A percentile compares a stretch with the other conserved stretches of the same genome.
Evolutionary conservation across 495 filamentous ascomycete genomes (phyloP).

Genomic region (Xylaria cubensis): DNA sequence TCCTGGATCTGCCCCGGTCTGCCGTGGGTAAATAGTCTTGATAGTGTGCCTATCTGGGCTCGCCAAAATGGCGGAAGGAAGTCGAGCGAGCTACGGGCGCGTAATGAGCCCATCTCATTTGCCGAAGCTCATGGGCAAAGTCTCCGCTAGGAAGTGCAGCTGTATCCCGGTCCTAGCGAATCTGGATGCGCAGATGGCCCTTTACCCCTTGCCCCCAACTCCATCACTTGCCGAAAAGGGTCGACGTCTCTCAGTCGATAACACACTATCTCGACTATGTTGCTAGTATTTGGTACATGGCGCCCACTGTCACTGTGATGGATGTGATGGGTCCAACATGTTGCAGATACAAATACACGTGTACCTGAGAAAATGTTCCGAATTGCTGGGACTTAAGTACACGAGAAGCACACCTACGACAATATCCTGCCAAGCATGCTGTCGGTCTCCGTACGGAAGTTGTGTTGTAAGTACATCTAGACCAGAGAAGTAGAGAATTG

Average conservation of each 20-base stretch:
- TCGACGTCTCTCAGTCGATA: slow-evolving; percentile 10
- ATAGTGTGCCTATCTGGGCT: not conserved
- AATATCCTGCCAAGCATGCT: not conserved
- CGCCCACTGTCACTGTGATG: slow-evolving; percentile 31
- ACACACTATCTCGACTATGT: not conserved
- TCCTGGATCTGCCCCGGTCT: not conserved
- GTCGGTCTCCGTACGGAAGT: not conserved
- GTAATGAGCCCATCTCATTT: slow-evolving; percentile 25
- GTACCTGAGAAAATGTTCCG: not conserved
- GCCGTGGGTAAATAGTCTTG: not conserved
- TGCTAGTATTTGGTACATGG: not conserved
- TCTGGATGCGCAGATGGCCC: slow-evolving; percentile 13
- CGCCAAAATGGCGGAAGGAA: not conserved
- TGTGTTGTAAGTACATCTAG: not conserved
- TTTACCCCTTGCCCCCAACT: slow-evolving; percentile 12
- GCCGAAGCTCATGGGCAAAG: not conserved
- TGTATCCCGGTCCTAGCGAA: slow-evolving; percentile 11
- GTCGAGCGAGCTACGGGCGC: slow-evolving; percentile 23
- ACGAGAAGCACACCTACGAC: not conserved
- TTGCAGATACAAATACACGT: slow-evolving; percentile 14
- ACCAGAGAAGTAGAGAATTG: not conserved
- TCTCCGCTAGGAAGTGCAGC: slow-evolving; percentile 16
- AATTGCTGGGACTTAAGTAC: slow-evolving; percentile 21
- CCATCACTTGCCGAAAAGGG: slow-evolving; percentile 10
- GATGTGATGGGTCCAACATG: slow-evolving; percentile 30